Conservation (phyloP, 2,329 filamentous ascomycete genomes). For the Aaosphaeria pasadenensis region DNA sequence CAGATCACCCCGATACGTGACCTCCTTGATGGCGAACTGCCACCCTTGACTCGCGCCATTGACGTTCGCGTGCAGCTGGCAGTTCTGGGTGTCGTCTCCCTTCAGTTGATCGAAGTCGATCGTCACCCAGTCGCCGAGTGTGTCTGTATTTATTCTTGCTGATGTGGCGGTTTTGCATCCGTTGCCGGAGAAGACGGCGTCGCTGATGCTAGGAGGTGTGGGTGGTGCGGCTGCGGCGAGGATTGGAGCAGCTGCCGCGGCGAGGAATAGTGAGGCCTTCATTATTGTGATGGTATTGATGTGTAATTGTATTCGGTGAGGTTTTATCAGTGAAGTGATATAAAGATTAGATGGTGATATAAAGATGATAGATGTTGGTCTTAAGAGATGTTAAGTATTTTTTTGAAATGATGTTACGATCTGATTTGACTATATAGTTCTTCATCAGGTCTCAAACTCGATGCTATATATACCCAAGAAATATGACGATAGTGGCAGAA, state of each 20-base stretch:
- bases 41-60: constrained; percentile 21
- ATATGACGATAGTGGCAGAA: too few relatives aligned
- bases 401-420: too few relatives aligned
- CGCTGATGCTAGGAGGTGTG: constrained; percentile 19
- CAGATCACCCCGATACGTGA: constrained; percentile 21
- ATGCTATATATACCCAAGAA: too few relatives aligned
- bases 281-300: constrained; percentile 5
- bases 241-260: constrained; percentile 11
- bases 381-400: too few relatives aligned
- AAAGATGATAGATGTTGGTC: too few relatives aligned
- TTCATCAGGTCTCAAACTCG: too few relatives aligned
- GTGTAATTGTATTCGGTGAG: too few relatives aligned
- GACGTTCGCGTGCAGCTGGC: constrained; percentile 27
- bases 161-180: constrained; percentile 25
- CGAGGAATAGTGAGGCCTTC: constrained; percentile 13
- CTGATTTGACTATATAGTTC: too few relatives aligned
- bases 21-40: constrained; percentile 26
- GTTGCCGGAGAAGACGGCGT: constrained; percentile 20
- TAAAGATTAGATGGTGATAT: too few relatives aligned
- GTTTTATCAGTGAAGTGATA: too few relatives aligned
- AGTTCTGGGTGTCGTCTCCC: constrained; percentile 24
- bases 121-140: constrained; percentile 18
- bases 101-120: constrained; percentile 22
- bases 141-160: constrained; percentile 14
- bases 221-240: constrained; percentile 18